phyloP scores from a whole-genome alignment of 2,329 filamentous ascomycete genomes.

The Aureobasidium zeae region DNA sequence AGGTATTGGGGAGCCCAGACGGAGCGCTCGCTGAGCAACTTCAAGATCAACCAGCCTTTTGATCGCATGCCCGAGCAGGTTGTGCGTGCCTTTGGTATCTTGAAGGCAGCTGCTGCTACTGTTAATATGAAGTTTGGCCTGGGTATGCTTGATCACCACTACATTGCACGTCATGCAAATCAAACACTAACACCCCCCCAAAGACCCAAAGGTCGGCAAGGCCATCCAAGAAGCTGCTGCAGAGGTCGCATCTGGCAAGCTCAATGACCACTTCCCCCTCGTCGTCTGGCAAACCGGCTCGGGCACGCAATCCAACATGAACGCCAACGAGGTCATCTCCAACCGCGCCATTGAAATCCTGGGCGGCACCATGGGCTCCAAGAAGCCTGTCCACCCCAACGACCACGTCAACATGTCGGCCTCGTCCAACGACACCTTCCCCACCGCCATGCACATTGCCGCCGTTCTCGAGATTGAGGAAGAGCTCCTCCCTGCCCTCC shows the following conservation, averaged over 20 bases:
- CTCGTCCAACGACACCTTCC: conserved; percentile 98
- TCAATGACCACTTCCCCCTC: conserved; percentile 93
- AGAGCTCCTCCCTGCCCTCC: conserved; percentile 72
- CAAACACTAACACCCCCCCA: not conserved
- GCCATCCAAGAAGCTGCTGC: conserved; percentile 91
- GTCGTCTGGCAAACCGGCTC: conserved; percentile 99
- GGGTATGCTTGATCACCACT: conserved; percentile 42
- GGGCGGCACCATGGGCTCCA: conserved; percentile 85
- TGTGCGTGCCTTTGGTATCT: conserved; percentile 85
- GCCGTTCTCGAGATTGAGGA: conserved; percentile 88
- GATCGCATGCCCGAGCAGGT: conserved; percentile 96
- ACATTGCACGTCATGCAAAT: too few species aligned
- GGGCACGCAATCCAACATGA: conserved; percentile 99
- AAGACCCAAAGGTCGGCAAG: conserved; percentile 78
- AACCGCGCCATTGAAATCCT: conserved; percentile 98
- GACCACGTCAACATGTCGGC: conserved; percentile 99
- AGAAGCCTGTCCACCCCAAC: conserved; percentile 98
- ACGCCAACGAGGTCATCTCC: conserved; percentile 98
- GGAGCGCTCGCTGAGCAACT: conserved; percentile 91
- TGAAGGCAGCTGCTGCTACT: conserved; percentile 91
- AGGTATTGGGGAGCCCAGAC: conserved; percentile 99
- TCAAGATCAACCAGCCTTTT: conserved; percentile 98
- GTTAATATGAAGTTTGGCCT: conserved; percentile 95
- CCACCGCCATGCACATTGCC: conserved; percentile 98
- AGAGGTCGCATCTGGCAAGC: conserved; percentile 88